Base-by-base conservation (phyloP, 768 basidiomycete species). In the Mycena rosella region DNA sequence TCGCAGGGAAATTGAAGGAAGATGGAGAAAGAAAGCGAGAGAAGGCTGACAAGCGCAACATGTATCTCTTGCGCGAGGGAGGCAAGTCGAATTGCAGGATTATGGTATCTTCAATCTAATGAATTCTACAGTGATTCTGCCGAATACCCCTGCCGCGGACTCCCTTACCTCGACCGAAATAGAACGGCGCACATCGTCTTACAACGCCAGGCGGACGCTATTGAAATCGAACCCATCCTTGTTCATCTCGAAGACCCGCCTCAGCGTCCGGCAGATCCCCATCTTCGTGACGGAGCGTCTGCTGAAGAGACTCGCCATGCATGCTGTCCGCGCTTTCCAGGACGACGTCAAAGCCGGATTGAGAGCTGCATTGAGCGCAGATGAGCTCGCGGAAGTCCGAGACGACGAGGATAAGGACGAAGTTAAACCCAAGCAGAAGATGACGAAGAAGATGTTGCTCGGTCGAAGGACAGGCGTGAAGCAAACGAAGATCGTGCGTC, bases 21-120 rank as follows among this genome's bases (percentile, higher is more conserved):
- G 93, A 91, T 20, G 91, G 93, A 5, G 96, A 96, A 76, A 90
- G 89, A 74, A 85, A 87, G 67, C 86, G 95, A 53, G 90, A 95
- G 78, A 96, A 96, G 78, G 91, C 91, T 0, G 98, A 99, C 79
- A 96, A 97, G 77, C 88, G 97, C 26, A 98, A 98, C 76, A 89
- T 98, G 76, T 98, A 99, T 77, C 88, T 99, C 65, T 86, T 99
- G 72, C 89, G 95, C 15, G 98, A 99, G 87, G 98, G 98, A 84
- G 94, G 96, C 94, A 74, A 72, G 89, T 80, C 30, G 11, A 9
- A 38, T 56, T 55, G 67, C 17, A 47, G 20, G 27, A 13, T 22
- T 38, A 11, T 29, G 3, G 18, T 22, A 22, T 5, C 9, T 27
- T 42, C 42, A 24, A 8, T 66, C 51, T 65, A 24, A 71, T 45